Base-by-base conservation (phyloP, 192 early-diverging fungal genomes). In the Geranomyces michiganensis region DNA sequence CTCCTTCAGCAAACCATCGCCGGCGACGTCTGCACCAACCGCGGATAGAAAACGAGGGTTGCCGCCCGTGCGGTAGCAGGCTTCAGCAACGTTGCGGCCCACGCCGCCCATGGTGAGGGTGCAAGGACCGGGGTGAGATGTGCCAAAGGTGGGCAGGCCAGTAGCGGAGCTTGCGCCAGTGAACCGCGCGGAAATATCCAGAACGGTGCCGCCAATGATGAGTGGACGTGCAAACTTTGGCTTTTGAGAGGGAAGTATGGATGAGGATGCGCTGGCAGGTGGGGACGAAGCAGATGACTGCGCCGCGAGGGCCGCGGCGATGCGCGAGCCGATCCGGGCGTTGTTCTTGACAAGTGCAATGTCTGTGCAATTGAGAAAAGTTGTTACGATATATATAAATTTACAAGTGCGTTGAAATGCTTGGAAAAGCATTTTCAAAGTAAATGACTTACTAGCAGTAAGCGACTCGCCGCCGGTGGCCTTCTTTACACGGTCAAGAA, bases 331-430 rank as follows among this genome's bases (percentile, higher is more conserved):
- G 47, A 96, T 78, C 9, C 67, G 68, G 6, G 95, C 96, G 72
- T 98, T 98, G 71, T 97, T 93, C 76, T 93, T 94, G 33, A 98
- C 88, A 9, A 98, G 77, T 0, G 92, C 91, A 72, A 97, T 92
- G 75, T 98, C 89, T 90, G 51, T 15, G 7, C 51, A 65, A 53
- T 17, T 6, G 51, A n/a, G 51, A 17, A 53, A 53, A 19, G 46
- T 47, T 10, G 12, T 47, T 14, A n/a, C n/a, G n/a, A n/a, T n/a
- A n/a, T n/a, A n/a, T n/a, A n/a, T n/a, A n/a, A n/a, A n/a, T n/a
- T n/a, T n/a, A n/a, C n/a, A n/a, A n/a, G n/a, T n/a, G n/a, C n/a
- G n/a, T n/a, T n/a, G n/a, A n/a, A n/a, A n/a, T n/a, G n/a, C n/a
- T n/a, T n/a, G n/a, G n/a, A n/a, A n/a, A n/a, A n/a, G n/a, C n/a